phyloP scores from a whole-genome alignment of 2,329 filamentous ascomycete species.

The Acrocalymma vagum region DNA sequence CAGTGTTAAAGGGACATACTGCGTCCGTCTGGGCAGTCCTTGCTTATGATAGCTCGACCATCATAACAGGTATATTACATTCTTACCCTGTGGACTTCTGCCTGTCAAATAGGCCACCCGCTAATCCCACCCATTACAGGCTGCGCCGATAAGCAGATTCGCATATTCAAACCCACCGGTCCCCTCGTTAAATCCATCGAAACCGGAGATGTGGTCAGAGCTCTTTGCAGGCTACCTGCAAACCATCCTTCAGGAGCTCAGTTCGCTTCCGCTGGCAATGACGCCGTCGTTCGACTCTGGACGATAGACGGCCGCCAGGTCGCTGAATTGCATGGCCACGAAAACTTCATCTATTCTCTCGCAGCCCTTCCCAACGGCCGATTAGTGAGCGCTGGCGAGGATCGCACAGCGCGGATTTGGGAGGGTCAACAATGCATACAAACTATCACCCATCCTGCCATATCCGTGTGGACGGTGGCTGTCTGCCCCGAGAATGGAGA shows the following conservation, averaged over 20 bases:
- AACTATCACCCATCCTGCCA: slow-evolving; percentile 95
- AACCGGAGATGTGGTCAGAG: slow-evolving; percentile 82
- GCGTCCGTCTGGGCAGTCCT: slow-evolving; percentile 92
- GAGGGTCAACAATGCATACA: slow-evolving; percentile 83
- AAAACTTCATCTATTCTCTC: slow-evolving; percentile 93
- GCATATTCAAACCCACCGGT: slow-evolving; percentile 76
- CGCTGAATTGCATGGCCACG: slow-evolving; percentile 83
- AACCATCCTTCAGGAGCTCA: slow-evolving; percentile 83
- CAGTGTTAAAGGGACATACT: slow-evolving; percentile 77
- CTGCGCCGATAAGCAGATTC: slow-evolving; percentile 88
- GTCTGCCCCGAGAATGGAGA: slow-evolving; percentile 84
- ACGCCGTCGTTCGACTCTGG: slow-evolving; percentile 88
- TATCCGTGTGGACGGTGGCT: slow-evolving; percentile 95
- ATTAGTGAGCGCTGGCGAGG: slow-evolving; percentile 89
- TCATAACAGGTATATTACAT: slow-evolving; percentile 71
- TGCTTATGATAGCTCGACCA: slow-evolving; percentile 78
- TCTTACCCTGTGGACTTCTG: not conserved
- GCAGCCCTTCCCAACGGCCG: slow-evolving; percentile 82
- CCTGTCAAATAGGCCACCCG: not conserved
- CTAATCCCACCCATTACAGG: slow-evolving; percentile 53
- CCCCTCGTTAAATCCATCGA: slow-evolving; percentile 71
- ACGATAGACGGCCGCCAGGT: slow-evolving; percentile 80
- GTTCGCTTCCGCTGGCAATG: slow-evolving; percentile 95
- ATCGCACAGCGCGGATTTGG: slow-evolving; percentile 94
- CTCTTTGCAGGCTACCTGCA: slow-evolving; percentile 81